These are phyloP conservation scores for Elsinoe arachidis DNA, from an alignment of 2,329 filamentous ascomycete genomes.

Conservation along the genomic window DNA sequence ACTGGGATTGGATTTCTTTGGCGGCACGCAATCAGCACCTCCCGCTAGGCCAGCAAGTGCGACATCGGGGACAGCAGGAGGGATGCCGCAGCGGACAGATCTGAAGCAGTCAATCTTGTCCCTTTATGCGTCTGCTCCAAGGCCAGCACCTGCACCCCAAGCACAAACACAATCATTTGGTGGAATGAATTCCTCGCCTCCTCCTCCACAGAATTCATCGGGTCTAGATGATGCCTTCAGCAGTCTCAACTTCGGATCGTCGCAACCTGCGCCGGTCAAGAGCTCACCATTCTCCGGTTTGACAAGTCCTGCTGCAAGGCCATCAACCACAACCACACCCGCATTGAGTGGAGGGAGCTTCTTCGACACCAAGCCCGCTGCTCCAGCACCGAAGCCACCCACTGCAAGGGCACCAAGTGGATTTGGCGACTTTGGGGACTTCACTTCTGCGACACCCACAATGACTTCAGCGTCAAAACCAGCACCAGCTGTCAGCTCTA, in stretches of 20 bases:
- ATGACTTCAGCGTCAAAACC: constrained; percentile 34
- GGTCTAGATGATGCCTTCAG: constrained; percentile 75
- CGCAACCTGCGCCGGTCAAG: constrained; percentile 43
- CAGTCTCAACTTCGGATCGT: constrained; percentile 50
- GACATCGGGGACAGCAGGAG: constrained; percentile 49
- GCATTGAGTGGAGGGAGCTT: constrained; percentile 65
- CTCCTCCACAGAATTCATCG: constrained; percentile 44
- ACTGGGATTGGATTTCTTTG: constrained; percentile 87
- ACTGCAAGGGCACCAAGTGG: constrained; percentile 47
- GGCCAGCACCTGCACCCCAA: constrained; percentile 56
- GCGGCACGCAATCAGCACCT: constrained; percentile 59
- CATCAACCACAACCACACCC: constrained; percentile 28
- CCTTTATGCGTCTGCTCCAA: constrained; percentile 76
- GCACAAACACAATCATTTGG: constrained; percentile 18
- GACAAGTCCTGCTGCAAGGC: constrained; percentile 45
- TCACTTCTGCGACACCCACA: constrained; percentile 55
- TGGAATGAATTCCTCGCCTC: constrained; percentile 32
- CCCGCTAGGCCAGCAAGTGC: constrained; percentile 72
- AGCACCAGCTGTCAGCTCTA: constrained; percentile 38
- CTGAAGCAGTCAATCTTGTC: constrained; percentile 96
- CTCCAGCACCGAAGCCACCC: constrained; percentile 29
- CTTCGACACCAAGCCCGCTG: constrained; percentile 58
- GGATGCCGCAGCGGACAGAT: constrained; percentile 72
- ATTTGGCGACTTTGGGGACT: constrained; percentile 43
- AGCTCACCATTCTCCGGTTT: constrained; percentile 57